These are phyloP conservation scores for Phlebiopsis gigantea DNA, from an alignment of 768 basidiomycete genomes.

Conservation along the genomic window DNA sequence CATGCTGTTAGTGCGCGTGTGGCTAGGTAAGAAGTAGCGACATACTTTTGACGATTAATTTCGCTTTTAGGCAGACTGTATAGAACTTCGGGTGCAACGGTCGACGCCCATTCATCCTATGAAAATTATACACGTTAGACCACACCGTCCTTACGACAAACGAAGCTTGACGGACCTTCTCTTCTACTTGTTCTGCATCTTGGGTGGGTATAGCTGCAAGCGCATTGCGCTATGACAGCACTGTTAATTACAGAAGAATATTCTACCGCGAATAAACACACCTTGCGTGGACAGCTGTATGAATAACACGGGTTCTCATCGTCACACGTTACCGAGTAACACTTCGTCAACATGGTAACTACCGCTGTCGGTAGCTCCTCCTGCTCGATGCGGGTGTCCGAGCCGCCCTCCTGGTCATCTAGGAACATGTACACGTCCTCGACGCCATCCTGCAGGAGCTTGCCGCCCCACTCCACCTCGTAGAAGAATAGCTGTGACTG, in stretches of 20 bases:
- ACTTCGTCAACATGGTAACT: constrained; percentile 83
- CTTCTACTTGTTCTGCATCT: constrained; percentile 21
- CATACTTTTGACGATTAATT: constrained; percentile 72
- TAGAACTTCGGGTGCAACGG: constrained; percentile 45
- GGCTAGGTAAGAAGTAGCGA: neutral
- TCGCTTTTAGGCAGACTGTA: constrained; percentile 67
- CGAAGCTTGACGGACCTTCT: constrained; percentile 15
- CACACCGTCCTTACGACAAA: neutral
- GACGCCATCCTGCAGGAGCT: constrained; percentile 76
- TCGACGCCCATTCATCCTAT: constrained; percentile 46
- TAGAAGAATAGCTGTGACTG: constrained; percentile 94
- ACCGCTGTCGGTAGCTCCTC: constrained; percentile 86
- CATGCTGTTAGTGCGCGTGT: neutral
- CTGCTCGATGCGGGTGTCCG: constrained; percentile 53
- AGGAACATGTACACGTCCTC: constrained; percentile 94
- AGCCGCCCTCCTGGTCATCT: constrained; percentile 68
- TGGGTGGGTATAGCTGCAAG: constrained; percentile 14
- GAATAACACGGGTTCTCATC: constrained; percentile 82
- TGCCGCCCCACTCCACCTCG: constrained; percentile 93
- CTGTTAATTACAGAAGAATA: too few relatives aligned
- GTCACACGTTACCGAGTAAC: constrained; percentile 83
- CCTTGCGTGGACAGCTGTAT: constrained; percentile 71
- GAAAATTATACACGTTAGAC: constrained; percentile 12
- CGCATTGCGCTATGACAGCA: constrained; percentile 13
- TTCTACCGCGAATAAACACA: too few relatives aligned